Evolutionary conservation across 129 eudicot species (phyloP).

Genomic region (sunflower (Helianthus annuus)): DNA sequence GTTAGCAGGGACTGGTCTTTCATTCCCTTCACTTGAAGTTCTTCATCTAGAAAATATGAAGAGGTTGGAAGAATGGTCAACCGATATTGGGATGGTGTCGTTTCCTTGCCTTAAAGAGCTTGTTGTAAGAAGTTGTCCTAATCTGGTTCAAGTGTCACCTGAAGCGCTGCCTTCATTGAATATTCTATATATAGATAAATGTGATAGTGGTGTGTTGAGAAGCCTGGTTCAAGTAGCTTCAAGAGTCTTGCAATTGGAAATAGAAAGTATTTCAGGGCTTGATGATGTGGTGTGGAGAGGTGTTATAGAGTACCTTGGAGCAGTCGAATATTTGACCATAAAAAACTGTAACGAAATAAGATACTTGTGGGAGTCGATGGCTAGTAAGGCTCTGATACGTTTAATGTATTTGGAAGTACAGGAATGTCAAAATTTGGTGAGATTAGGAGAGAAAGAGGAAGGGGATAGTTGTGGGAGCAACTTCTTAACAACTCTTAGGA

Average conservation of each 20-base stretch:
- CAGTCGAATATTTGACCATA: neutral
- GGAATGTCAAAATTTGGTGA: too few species aligned
- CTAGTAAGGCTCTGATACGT: neutral
- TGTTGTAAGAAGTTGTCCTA: neutral
- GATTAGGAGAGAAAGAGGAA: too few species aligned
- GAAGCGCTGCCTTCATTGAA: slow-evolving; percentile 3
- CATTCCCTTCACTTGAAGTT: slow-evolving; percentile 19
- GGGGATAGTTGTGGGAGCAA: too few species aligned
- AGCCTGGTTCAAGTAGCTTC: slow-evolving; percentile 7
- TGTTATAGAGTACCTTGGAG: slow-evolving; percentile 7
- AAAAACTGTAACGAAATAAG: neutral
- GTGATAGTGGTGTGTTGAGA: neutral
- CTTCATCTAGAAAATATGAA: neutral
- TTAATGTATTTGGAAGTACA: too few species aligned
- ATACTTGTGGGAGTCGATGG: slow-evolving; percentile 15
- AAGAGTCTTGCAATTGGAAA: neutral
- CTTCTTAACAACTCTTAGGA: too few species aligned
- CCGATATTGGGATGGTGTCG: neutral
- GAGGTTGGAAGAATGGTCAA: slow-evolving; percentile 13
- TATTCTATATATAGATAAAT: neutral
- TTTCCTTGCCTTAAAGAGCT: slow-evolving; percentile 18
- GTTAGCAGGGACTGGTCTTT: neutral
- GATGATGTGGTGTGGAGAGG: slow-evolving; percentile 9
- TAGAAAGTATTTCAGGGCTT: neutral
- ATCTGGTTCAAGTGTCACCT: neutral